Evolutionary conservation across 2,329 filamentous ascomycete species (phyloP), one percentile per base, ranked within the genome.

Genomic region (Daldinia sp.): DNA sequence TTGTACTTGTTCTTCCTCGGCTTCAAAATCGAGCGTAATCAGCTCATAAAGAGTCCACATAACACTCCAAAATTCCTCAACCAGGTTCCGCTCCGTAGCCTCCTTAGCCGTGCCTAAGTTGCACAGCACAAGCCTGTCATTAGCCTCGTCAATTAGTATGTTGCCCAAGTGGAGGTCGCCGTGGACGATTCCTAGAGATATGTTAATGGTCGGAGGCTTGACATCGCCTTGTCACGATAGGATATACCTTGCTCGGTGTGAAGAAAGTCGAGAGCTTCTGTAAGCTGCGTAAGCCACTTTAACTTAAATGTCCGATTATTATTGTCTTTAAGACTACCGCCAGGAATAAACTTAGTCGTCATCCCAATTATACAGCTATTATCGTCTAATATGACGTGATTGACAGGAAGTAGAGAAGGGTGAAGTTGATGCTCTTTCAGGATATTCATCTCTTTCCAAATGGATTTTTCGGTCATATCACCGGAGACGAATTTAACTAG

Each of bases 271-370:
- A 49, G 25, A 34, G 17, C 4, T 49, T 49, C 45, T 2, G 27
- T 49, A 49, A 49, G 45, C n/a, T 49, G 45, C 29, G 30, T 15
- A 13, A 49, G 45, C 45, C 45, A 49, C 27, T 32, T 49, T 8
- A 49, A 30, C 45, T 49, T 49, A 4, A 49, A 49, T 4, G n/a
- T 32, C 23, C 45, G 23, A 27, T 34, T 10, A 32, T 49, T 49
- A 13, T 49, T 49, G 15, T 11, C 9, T 13, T 17, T 17, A 34
- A 49, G 45, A 34, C 21, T 17, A 1, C 45, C 45, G 13, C 45
- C 45, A 11, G 45, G 39, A 21, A 43, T 10, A 11, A 43, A 43
- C n/a, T 43, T 43, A n/a, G 21, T 43, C 10, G 10, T 21, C 19
- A 43, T 43, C 21, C 39, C 39, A 43, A 43, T 21, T 10, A 43